A percentile compares a stretch with the other conserved stretches of the same genome.
Conservation (phyloP, 176 grass and related monocot genomes). For the Phoenix roebelenii region DNA sequence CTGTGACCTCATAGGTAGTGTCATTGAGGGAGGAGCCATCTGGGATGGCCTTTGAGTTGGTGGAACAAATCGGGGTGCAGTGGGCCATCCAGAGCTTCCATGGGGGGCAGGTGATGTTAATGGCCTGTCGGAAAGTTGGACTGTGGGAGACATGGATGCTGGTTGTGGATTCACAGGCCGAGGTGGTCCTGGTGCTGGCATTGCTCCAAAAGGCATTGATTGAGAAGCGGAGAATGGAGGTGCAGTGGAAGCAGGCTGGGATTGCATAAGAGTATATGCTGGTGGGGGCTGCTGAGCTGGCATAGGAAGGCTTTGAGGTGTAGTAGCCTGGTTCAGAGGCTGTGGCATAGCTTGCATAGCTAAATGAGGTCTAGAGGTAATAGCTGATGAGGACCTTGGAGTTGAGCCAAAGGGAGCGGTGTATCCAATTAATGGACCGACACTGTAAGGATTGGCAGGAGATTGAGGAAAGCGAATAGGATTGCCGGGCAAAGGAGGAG, state of each 20-base stretch:
- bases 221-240: constrained; percentile 16
- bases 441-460: constrained; percentile 22
- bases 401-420: constrained; percentile 33
- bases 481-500: constrained; percentile 25
- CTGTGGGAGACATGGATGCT: constrained; percentile 6
- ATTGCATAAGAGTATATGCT: constrained; percentile 1
- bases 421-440: constrained; percentile 36
- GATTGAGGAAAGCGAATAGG: constrained; percentile 26
- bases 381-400: constrained; percentile 27
- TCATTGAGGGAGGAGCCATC: no score
- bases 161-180: constrained; percentile 19
- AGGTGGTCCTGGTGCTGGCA: constrained; percentile 4
- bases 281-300: constrained; percentile 1
- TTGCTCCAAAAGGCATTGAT: not conserved
- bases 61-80: constrained; percentile 8
- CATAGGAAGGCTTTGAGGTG: not conserved
- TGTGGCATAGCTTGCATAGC: constrained; percentile 32
- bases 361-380: constrained; percentile 28
- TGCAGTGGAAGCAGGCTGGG: not conserved
- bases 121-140: constrained; percentile 28
- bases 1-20: no score
- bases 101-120: constrained; percentile 41
- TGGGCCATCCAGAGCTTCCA: constrained; percentile 42
- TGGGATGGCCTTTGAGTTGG: constrained; percentile 25
- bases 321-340: constrained; percentile 4